Evolutionary conservation across 306 rosid species (phyloP).

Genomic region (Pueraria montana): DNA sequence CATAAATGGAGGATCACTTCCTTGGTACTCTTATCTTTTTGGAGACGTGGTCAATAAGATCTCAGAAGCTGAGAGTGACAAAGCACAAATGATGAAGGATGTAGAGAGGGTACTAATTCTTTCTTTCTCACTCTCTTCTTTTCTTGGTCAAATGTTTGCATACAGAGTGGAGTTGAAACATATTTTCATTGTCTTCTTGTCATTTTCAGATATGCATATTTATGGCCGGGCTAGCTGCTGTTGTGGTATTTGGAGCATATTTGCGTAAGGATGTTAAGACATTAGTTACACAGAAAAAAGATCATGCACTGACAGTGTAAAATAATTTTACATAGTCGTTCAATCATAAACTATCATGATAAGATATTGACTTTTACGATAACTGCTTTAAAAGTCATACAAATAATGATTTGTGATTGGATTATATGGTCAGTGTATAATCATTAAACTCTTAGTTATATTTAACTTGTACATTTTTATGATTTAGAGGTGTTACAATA

Average conservation of each 20-base stretch:
- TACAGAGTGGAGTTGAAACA: neutral
- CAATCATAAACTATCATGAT: too few species aligned
- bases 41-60: slow-evolving; percentile 79
- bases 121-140: neutral
- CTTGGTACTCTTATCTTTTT: slow-evolving; percentile 80
- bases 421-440: too few species aligned
- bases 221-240: slow-evolving; percentile 77
- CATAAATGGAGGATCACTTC: slow-evolving; percentile 92
- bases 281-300: too few species aligned
- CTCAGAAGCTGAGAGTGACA: slow-evolving; percentile 43
- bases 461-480: neutral
- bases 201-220: slow-evolving; percentile 71
- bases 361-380: too few species aligned
- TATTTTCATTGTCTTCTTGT: slow-evolving; percentile 29
- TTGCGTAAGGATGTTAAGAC: slow-evolving; percentile 65
- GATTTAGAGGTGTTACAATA: slow-evolving; percentile 14
- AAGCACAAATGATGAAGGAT: slow-evolving; percentile 64
- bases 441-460: too few species aligned
- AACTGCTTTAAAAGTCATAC: too few species aligned
- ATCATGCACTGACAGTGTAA: too few species aligned
- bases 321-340: too few species aligned
- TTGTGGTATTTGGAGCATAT: slow-evolving; percentile 85
- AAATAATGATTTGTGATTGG: too few species aligned
- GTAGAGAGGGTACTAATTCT: slow-evolving; percentile 58
- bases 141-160: neutral